Conservation (phyloP, 345 rosid genomes). For the Fremontodendron californicum region DNA sequence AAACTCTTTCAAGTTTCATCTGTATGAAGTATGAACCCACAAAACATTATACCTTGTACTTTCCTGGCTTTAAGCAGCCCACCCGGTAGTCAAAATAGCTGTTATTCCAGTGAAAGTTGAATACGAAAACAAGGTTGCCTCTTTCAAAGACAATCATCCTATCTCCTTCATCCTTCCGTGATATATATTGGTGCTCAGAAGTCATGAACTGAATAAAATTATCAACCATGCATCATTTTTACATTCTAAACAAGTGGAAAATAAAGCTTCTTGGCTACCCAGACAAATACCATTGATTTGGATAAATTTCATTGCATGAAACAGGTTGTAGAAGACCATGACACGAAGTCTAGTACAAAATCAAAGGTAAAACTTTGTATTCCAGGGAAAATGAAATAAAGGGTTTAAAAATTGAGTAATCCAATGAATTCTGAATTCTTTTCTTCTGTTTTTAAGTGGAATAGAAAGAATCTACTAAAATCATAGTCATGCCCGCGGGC, state of each 20-base stretch:
- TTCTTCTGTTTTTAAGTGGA: not conserved
- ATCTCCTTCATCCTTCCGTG: slow-evolving; percentile 86
- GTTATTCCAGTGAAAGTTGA: slow-evolving; percentile 88
- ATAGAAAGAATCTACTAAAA: not conserved
- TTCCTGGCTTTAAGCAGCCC: slow-evolving; percentile 85
- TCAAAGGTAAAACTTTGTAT: not conserved
- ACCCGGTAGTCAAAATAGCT: slow-evolving; percentile 82
- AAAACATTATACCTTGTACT: slow-evolving; percentile 65
- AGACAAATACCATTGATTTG: not conserved
- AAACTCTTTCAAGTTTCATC: not conserved
- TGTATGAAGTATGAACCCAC: not conserved
- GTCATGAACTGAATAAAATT: slow-evolving; percentile 78
- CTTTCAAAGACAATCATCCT: slow-evolving; percentile 75
- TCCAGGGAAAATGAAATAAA: not conserved
- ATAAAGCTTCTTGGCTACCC: not conserved
- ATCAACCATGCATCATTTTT: not conserved
- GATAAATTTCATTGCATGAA: not conserved
- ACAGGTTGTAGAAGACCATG: not conserved
- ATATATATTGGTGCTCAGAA: slow-evolving; percentile 82
- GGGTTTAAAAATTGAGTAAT: not conserved
- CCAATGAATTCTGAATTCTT: not conserved
- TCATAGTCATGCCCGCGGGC: not conserved
- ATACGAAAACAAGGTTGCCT: slow-evolving; percentile 82
- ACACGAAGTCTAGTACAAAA: not conserved
- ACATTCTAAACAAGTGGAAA: slow-evolving; percentile 3